phyloP scores from a whole-genome alignment of 805 yeast species.

The Spathaspora hagerdaliae region DNA sequence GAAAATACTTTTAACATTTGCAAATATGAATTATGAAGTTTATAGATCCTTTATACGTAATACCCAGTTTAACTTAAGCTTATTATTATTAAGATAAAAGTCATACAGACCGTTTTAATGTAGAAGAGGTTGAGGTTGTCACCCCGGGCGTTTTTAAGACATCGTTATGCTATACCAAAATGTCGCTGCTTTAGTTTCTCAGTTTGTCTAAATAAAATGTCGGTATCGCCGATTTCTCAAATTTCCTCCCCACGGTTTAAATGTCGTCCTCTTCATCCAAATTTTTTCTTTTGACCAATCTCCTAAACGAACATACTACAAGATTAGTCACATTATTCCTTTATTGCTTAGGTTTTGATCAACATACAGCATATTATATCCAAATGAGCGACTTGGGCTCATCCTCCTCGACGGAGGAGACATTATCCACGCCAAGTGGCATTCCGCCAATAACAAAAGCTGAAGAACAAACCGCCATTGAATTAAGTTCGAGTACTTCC shows the following conservation, averaged over 20 bases:
- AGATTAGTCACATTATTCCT: neutral
- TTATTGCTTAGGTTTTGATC: too few species aligned
- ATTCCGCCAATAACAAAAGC: neutral
- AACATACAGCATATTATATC: too few species aligned
- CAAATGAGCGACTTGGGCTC: constrained; percentile 1
- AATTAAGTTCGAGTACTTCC: neutral
- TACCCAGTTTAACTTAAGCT: too few species aligned
- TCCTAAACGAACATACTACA: neutral
- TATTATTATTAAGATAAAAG: too few species aligned
- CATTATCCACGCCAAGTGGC: neutral
- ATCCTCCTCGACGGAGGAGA: neutral
- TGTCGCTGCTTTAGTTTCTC: neutral
- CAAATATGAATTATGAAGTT: too few species aligned
- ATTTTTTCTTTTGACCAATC: neutral
- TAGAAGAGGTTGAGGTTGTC: too few species aligned
- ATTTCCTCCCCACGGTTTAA: neutral
- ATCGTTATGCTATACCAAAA: too few species aligned
- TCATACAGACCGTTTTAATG: too few species aligned
- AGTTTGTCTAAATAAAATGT: neutral
- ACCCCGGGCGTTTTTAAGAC: too few species aligned
- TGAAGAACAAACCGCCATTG: constrained; percentile 2
- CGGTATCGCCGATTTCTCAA: neutral
- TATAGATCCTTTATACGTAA: too few species aligned
- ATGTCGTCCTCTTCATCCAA: neutral
- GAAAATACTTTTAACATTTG: too few species aligned